phyloP scores from a whole-genome alignment of 805 yeast species.

The Candida coleopterorum region DNA sequence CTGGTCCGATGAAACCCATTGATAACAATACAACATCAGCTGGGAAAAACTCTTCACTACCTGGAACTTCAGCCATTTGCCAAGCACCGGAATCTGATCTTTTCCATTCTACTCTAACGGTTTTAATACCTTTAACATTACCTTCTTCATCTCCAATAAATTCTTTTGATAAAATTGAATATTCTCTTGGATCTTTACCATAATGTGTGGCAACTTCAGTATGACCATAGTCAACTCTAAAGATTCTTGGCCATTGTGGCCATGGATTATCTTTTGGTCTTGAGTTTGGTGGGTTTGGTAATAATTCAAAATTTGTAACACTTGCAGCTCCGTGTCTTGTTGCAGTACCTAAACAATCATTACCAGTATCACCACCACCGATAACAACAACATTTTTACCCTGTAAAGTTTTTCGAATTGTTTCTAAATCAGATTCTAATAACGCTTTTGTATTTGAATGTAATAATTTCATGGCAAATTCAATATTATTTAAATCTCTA shows the following conservation, averaged over 20 bases:
- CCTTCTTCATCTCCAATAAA: conserved; percentile 94
- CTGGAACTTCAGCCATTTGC: conserved; percentile 98
- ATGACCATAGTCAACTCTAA: conserved; percentile 97
- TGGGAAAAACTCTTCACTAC: conserved; percentile 88
- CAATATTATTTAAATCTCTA: conserved; percentile 83
- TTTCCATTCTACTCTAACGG: conserved; percentile 98
- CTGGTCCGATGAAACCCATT: conserved; percentile 98
- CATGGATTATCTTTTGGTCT: conserved; percentile 96
- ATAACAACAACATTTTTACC: conserved; percentile 93
- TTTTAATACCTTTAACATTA: conserved; percentile 90
- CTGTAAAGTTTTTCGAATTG: conserved; percentile 61
- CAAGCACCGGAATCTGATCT: conserved; percentile 92
- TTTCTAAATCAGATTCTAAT: conserved; percentile 73
- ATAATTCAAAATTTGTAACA: conserved; percentile 87
- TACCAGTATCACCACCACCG: conserved; percentile 99
- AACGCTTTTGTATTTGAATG: conserved; percentile 84
- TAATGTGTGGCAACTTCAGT: conserved; percentile 91
- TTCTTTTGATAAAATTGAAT: conserved; percentile 91
- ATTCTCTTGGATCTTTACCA: conserved; percentile 97
- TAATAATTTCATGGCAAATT: conserved; percentile 90
- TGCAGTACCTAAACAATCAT: conserved; percentile 96
- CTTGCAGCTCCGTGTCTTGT: conserved; percentile 96
- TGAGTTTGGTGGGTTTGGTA: conserved; percentile 84
- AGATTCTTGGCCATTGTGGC: conserved; percentile 99
- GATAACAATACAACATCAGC: conserved; percentile 92